These are phyloP conservation scores for Escovopsis sp. DNA, from an alignment of 2,329 filamentous ascomycete genomes.

Conservation along the genomic window DNA sequence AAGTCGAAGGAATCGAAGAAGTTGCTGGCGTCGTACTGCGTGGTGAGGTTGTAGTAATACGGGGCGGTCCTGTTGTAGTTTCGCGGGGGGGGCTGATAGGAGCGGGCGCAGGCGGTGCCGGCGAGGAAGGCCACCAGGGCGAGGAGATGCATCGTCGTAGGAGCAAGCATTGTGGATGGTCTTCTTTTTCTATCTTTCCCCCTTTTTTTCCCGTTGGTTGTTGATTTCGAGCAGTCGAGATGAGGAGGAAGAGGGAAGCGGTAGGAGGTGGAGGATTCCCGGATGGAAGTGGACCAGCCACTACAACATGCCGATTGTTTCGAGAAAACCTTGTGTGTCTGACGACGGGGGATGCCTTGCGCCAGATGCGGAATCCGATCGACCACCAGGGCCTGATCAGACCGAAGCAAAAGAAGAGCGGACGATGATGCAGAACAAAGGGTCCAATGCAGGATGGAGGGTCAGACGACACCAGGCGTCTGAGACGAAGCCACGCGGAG, in stretches of 20 bases:
- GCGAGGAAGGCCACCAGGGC: slow-evolving; percentile 16
- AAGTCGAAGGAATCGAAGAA: slow-evolving; percentile 44
- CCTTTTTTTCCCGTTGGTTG: too few relatives aligned
- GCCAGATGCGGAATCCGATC: too few relatives aligned
- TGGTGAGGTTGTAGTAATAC: slow-evolving; percentile 28
- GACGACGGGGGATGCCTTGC: too few relatives aligned
- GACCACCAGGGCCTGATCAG: too few relatives aligned
- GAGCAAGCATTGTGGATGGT: slow-evolving; percentile 9
- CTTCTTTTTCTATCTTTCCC: too few relatives aligned
- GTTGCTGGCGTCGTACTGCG: slow-evolving; percentile 35
- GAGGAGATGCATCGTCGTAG: slow-evolving; percentile 4
- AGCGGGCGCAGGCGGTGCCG: slow-evolving; percentile 11
- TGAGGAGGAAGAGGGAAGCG: not conserved
- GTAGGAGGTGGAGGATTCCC: not conserved
- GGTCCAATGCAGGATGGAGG: too few relatives aligned
- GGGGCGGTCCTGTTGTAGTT: not conserved
- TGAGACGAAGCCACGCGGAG: too few relatives aligned
- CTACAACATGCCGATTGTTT: not conserved
- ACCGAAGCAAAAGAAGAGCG: too few relatives aligned
- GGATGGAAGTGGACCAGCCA: not conserved
- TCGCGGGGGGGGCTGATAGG: not conserved
- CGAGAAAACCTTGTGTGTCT: too few relatives aligned
- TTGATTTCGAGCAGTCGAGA: too few relatives aligned
- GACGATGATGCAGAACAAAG: too few relatives aligned
- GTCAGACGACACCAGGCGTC: too few relatives aligned